These are phyloP conservation scores for Powellomyces hirtus DNA, from an alignment of 192 early-diverging fungal genomes.

Conservation along the genomic window DNA sequence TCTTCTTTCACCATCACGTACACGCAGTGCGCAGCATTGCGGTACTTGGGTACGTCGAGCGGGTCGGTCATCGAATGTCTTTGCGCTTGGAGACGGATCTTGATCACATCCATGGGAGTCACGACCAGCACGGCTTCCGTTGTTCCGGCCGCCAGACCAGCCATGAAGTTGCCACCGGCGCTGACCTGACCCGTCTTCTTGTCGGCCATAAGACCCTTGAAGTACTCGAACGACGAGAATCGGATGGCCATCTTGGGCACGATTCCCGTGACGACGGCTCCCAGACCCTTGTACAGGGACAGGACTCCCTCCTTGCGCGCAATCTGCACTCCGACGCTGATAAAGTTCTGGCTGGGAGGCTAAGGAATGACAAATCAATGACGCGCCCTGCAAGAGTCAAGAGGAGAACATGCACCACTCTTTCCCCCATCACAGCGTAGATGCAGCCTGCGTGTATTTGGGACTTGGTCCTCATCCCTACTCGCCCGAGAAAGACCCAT, in stretches of 20 bases:
- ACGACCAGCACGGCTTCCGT: slow-evolving; percentile 95
- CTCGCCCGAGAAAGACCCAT: no score
- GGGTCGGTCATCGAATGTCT: slow-evolving; percentile 95
- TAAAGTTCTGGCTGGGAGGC: slow-evolving; percentile 57
- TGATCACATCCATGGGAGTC: slow-evolving; percentile 99
- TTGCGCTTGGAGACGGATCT: slow-evolving; percentile 97
- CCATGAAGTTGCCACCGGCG: slow-evolving; percentile 70
- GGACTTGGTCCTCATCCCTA: no score
- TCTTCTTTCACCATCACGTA: slow-evolving; percentile 92
- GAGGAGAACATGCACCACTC: no score
- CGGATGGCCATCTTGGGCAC: slow-evolving; percentile 99
- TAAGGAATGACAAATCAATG: neutral
- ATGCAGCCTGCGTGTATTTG: no score
- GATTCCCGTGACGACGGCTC: slow-evolving; percentile 93
- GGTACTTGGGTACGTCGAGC: slow-evolving; percentile 93
- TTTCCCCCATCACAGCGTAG: no score
- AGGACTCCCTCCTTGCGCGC: slow-evolving; percentile 82
- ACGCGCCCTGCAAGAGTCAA: no score
- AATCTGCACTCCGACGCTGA: slow-evolving; percentile 83
- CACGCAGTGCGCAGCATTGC: slow-evolving; percentile 88
- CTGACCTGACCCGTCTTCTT: slow-evolving; percentile 56
- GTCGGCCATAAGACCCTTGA: slow-evolving; percentile 78
- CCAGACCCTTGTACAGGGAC: slow-evolving; percentile 95
- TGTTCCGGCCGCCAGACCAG: slow-evolving; percentile 86
- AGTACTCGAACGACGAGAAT: slow-evolving; percentile 93